These are phyloP conservation scores for Apiospora sp. DNA, from an alignment of 2,329 filamentous ascomycete genomes.

Conservation along the genomic window DNA sequence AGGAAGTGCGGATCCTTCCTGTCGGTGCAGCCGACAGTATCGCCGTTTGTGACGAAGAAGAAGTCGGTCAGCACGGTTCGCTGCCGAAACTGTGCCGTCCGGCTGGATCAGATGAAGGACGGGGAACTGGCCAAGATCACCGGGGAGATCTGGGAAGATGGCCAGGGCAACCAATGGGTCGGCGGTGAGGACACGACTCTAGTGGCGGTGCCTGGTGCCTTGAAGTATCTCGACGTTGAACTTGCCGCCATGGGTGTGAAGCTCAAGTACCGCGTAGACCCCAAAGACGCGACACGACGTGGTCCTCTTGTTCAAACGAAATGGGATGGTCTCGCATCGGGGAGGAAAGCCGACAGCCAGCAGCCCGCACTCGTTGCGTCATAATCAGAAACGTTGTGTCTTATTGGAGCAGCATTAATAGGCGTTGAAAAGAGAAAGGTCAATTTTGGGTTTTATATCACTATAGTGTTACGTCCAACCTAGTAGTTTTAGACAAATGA, in stretches of 20 bases:
- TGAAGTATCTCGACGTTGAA: constrained; percentile 94
- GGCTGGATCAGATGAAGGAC: constrained; percentile 65
- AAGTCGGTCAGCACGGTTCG: constrained; percentile 74
- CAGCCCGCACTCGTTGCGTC: constrained; percentile 37
- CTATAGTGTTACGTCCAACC: neutral
- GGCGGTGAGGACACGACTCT: constrained; percentile 91
- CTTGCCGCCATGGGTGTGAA: constrained; percentile 95
- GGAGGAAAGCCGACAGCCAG: constrained; percentile 33
- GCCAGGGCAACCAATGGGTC: constrained; percentile 80
- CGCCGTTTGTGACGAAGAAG: constrained; percentile 69
- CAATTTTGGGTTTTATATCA: constrained; percentile 5
- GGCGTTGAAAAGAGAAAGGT: constrained; percentile 19
- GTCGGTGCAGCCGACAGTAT: constrained; percentile 82
- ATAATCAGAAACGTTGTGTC: constrained; percentile 26
- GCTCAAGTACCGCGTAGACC: constrained; percentile 78
- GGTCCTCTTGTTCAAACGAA: constrained; percentile 52
- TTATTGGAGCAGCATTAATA: constrained; percentile 20
- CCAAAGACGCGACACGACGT: constrained; percentile 70
- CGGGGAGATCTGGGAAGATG: constrained; percentile 92
- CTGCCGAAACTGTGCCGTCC: constrained; percentile 78
- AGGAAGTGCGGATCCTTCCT: constrained; percentile 89
- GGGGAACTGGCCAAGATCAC: constrained; percentile 63
- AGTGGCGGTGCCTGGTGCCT: constrained; percentile 89
- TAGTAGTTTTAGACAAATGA: neutral
- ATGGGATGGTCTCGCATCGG: constrained; percentile 42